Evolutionary conservation across 441 rosid species (phyloP).

Genomic region (Pelargonium myrrhifolium): DNA sequence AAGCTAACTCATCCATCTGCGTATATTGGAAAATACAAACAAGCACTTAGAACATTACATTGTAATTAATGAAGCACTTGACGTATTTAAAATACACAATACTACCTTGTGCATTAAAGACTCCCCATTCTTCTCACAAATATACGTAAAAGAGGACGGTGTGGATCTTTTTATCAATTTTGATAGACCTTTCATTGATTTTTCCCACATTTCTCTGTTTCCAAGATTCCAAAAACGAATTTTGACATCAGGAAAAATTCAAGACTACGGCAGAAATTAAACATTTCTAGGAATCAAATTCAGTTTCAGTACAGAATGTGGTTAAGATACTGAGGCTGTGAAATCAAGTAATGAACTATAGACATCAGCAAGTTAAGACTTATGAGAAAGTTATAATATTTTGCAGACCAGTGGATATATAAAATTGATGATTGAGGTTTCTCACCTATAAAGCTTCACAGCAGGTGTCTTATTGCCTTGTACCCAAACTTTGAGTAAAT

Average conservation of each 20-base stretch:
- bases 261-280: no score
- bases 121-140: conserved; percentile 79
- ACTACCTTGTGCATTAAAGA: conserved; percentile 63
- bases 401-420: not conserved
- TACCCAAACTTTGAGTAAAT: conserved; percentile 95
- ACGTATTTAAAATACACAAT: conserved; percentile 3
- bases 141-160: conserved; percentile 78
- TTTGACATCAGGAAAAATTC: conserved; percentile 14
- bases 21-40: conserved; percentile 15
- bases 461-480: conserved; percentile 79
- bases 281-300: not conserved
- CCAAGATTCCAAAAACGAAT: conserved; percentile 23
- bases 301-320: conserved; percentile 2
- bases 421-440: conserved; percentile 1
- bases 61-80: conserved; percentile 8
- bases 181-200: conserved; percentile 86
- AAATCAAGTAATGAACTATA: not conserved
- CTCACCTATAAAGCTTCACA: conserved; percentile 72
- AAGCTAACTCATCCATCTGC: conserved; percentile 99
- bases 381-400: not conserved
- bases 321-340: not conserved
- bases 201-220: conserved; percentile 96
- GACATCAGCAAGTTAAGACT: not conserved
- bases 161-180: conserved; percentile 74
- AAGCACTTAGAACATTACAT: conserved; percentile 6